phyloP scores from a whole-genome alignment of 1,284 basidiomycete genomes.

The Neolentinus lepideus region DNA sequence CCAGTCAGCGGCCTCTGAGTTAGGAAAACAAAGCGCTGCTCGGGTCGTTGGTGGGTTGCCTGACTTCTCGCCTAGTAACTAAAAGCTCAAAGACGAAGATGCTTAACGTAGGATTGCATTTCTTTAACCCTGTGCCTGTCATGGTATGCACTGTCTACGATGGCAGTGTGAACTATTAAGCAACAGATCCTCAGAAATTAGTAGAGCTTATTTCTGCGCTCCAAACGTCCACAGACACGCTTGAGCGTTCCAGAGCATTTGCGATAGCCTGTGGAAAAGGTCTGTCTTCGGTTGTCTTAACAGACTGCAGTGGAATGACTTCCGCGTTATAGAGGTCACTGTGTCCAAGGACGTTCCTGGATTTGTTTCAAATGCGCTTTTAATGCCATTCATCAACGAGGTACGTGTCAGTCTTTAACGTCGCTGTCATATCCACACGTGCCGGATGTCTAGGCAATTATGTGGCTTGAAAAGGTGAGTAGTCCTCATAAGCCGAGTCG shows the following conservation, averaged over 20 bases:
- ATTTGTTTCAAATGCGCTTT: slow-evolving; percentile 80
- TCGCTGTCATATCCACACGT: slow-evolving; percentile 4
- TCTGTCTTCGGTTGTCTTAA: slow-evolving; percentile 17
- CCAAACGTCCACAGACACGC: slow-evolving; percentile 77
- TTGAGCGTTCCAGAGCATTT: slow-evolving; percentile 76
- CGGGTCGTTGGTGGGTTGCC: slow-evolving; percentile 62
- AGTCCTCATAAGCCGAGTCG: neutral
- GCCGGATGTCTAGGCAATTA: slow-evolving; percentile 85
- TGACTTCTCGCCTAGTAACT: slow-evolving; percentile 3
- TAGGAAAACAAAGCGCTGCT: slow-evolving; percentile 54
- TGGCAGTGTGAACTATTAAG: slow-evolving; percentile 6
- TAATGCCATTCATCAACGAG: slow-evolving; percentile 93
- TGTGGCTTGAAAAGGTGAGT: slow-evolving; percentile 79
- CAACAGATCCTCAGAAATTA: slow-evolving; percentile 53
- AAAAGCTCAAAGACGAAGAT: neutral
- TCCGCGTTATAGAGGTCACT: slow-evolving; percentile 71
- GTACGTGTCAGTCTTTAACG: slow-evolving; percentile 32
- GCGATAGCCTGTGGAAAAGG: slow-evolving; percentile 90
- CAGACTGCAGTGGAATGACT: neutral
- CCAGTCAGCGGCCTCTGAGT: slow-evolving; percentile 47
- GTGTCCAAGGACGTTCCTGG: slow-evolving; percentile 88
- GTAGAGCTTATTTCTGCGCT: slow-evolving; percentile 91
- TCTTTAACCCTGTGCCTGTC: slow-evolving; percentile 94
- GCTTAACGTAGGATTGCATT: slow-evolving; percentile 65
- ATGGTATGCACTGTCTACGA: slow-evolving; percentile 53